These are phyloP conservation scores for Saururus chinensis DNA, from an alignment of 164 flowering plant species.

Conservation along the genomic window DNA sequence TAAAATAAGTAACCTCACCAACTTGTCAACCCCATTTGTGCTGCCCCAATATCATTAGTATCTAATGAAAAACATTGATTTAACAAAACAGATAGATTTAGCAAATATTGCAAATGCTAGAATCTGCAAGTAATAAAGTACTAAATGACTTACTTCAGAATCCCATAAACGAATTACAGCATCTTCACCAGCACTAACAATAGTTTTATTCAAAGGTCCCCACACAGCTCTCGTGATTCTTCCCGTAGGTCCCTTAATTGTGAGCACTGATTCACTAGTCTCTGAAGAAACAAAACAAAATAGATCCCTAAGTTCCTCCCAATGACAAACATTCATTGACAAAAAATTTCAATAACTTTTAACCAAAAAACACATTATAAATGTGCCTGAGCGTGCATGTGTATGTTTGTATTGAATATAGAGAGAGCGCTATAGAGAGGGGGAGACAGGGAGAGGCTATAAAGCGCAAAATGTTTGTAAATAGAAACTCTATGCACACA, in stretches of 20 bases:
- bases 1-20: no score
- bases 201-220: slow-evolving; percentile 83
- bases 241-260: slow-evolving; percentile 71
- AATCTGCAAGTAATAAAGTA: neutral
- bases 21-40: no score
- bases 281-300: slow-evolving; percentile 31
- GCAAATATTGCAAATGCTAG: neutral
- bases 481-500: no score
- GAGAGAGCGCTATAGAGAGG: neutral
- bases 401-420: neutral
- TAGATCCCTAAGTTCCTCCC: neutral
- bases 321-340: no score
- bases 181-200: slow-evolving; percentile 93
- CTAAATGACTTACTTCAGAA: slow-evolving; percentile 47
- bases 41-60: no score
- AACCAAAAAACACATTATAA: neutral
- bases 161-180: slow-evolving; percentile 85
- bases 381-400: neutral
- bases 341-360: no score
- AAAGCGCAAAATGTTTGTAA: no score
- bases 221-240: slow-evolving; percentile 89
- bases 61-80: no score
- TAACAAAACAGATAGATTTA: no score
- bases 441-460: neutral
- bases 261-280: slow-evolving; percentile 53